A percentile compares a stretch with the other conserved stretches of the same genome.
phyloP scores from a whole-genome alignment of 1,284 basidiomycete genomes.

The Porodaedalea pini region DNA sequence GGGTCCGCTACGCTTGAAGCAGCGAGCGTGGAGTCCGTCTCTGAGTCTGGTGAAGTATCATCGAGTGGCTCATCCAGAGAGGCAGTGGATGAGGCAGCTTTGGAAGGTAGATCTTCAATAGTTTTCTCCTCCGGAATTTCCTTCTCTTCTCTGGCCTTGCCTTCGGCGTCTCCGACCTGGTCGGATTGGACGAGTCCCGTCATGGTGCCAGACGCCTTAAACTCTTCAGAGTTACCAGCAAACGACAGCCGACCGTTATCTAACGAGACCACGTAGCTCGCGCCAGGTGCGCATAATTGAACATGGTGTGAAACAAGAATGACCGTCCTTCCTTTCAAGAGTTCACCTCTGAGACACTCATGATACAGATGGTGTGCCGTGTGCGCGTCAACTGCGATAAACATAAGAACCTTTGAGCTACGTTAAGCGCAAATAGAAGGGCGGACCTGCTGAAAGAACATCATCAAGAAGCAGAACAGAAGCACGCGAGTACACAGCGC shows the following conservation, averaged over 20 bases:
- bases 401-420: conserved; percentile 15
- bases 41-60: conserved; percentile 26
- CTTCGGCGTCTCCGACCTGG: conserved; percentile 38
- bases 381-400: conserved; percentile 70
- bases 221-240: conserved; percentile 63
- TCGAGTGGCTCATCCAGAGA: conserved; percentile 29
- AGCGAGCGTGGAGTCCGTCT: conserved; percentile 28
- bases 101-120: conserved; percentile 31
- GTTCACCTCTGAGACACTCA: conserved; percentile 80
- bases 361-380: conserved; percentile 83
- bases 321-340: conserved; percentile 76
- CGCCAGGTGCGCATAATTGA: conserved; percentile 70
- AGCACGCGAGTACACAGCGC: conserved; percentile 92
- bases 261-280: conserved; percentile 72
- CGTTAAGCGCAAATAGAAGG: conserved; percentile 5
- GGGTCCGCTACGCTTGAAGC: conserved; percentile 33
- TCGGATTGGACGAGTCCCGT: conserved; percentile 62
- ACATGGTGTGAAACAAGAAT: conserved; percentile 90
- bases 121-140: conserved; percentile 34
- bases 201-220: conserved; percentile 66
- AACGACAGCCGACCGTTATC: conserved; percentile 85
- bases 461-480: conserved; percentile 87
- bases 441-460: conserved; percentile 65
- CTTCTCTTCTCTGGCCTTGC: conserved; percentile 38
- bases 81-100: conserved; percentile 19